These are phyloP conservation scores for Gossypium turneri DNA, from an alignment of 345 rosid genomes.

Conservation along the genomic window DNA sequence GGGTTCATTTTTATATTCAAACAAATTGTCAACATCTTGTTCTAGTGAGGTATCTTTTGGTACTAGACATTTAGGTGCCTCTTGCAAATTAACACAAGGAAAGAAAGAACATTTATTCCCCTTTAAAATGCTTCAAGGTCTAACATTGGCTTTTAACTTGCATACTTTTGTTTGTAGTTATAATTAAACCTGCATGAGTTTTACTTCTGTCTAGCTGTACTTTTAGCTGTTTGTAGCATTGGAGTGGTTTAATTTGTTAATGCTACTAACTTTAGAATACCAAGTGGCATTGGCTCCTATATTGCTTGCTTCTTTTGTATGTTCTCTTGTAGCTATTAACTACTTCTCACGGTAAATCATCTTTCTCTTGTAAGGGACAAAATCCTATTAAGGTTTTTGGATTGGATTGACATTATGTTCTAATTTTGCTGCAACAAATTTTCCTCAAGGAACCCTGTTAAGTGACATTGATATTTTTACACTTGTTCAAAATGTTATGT, in stretches of 20 bases:
- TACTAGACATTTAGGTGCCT: not conserved
- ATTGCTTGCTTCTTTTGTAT: not conserved
- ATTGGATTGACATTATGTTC: not conserved
- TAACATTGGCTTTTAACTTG: not conserved
- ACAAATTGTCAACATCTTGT: not conserved
- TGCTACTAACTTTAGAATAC: not conserved
- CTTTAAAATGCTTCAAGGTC: not conserved
- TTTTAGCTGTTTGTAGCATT: not conserved
- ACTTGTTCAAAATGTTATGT: slow-evolving; percentile 5
- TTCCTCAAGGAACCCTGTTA: not conserved
- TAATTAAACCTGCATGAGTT: not conserved
- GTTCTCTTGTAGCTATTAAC: not conserved
- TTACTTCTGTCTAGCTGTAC: not conserved
- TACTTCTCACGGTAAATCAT: not conserved
- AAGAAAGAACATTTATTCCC: not conserved
- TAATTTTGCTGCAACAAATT: not conserved
- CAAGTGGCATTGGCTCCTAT: not conserved
- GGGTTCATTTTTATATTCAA: not conserved
- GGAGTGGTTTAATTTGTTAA: slow-evolving; percentile 4
- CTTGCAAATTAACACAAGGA: not conserved
- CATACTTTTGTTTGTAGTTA: not conserved
- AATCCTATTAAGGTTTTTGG: not conserved
- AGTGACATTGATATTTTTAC: not conserved
- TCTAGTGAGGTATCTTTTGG: not conserved
- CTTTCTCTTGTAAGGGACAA: not conserved